A percentile compares a stretch with the other conserved stretches of the same genome.
These are phyloP conservation scores for Nidularia sp. DNA, from an alignment of 768 basidiomycete species.

Conservation along the genomic window DNA sequence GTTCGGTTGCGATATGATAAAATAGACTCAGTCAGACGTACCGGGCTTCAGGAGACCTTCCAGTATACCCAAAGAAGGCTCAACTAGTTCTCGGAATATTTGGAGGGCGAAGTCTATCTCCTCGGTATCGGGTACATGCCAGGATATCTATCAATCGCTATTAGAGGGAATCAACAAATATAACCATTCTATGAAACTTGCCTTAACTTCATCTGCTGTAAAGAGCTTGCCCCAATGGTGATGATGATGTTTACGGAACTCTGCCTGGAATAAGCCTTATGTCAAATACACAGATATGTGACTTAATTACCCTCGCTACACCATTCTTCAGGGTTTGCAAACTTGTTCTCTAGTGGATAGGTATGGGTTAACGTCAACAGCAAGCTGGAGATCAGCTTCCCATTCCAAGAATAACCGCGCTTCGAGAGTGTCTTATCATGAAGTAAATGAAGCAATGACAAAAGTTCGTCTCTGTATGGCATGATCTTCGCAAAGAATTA, in stretches of 20 bases:
- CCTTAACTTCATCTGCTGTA: conserved; percentile 63
- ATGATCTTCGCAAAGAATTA: conserved; percentile 43
- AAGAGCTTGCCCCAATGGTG: conserved; percentile 80
- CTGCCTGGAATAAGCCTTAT: conserved; percentile 25
- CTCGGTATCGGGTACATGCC: conserved; percentile 70
- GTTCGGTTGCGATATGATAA: conserved; percentile 2
- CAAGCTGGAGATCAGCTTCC: conserved; percentile 69
- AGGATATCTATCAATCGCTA: conserved; percentile 44
- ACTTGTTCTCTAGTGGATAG: conserved; percentile 77
- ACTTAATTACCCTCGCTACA: conserved; percentile 52
- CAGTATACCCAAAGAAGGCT: conserved; percentile 54
- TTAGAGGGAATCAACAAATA: background rate
- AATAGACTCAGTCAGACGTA: conserved; percentile 17
- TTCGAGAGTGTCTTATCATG: conserved; percentile 74
- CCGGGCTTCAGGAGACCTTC: conserved; percentile 53
- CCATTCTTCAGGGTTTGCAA: conserved; percentile 79
- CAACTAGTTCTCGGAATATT: conserved; percentile 63
- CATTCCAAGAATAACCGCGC: conserved; percentile 78
- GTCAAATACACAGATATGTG: background rate
- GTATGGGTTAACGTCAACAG: conserved; percentile 75
- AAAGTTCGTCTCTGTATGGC: conserved; percentile 56
- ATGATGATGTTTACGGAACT: conserved; percentile 68
- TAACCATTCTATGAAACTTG: conserved; percentile 21
- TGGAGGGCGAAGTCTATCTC: conserved; percentile 75
- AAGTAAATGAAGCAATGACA: conserved; percentile 58